Base-by-base conservation (phyloP, 2,329 filamentous ascomycete species). In the Monilinia fructicola region DNA sequence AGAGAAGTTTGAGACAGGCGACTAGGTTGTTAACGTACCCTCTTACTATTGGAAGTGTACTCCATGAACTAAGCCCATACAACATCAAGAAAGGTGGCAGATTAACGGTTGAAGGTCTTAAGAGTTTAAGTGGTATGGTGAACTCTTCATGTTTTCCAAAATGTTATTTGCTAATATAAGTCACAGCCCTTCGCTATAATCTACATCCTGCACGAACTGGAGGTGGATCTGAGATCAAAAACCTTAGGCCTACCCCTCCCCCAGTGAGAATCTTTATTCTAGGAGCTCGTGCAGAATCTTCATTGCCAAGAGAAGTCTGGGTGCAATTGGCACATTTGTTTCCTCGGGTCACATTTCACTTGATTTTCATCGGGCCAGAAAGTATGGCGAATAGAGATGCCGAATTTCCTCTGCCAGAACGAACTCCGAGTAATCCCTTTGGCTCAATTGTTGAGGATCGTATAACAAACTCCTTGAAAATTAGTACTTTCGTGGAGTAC, bases 401-500 rank as follows among this genome's bases (percentile, higher is more conserved):
- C 67, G 95, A 99, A 77, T 96, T 96, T 76, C 95, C 95, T 0
- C 84, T 98, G 1, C 95, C 96, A 1, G 86, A 91, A 72, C 88
- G 93, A 66, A 97, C 92, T 1, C 82, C 93, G 0, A 81, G 82
- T 12, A 99, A 99, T 76, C 95, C 95, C 0, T 99, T 93, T 73
- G 95, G 95, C 53, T 92, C 91, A n/a, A 85, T 99, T 63, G 87
- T 97, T 18, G 96, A 99, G 79, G 94, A 96, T 78, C 88, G 94
- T 63, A 84, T 99, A 11, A 92, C 90, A 76, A 88, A 90, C 65
- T 89, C 90, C 71, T 88, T 98, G 87, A 99, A 99, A 82, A 96
- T 99, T 75, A 95, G 90, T 77, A 99, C 96, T 0, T 97, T 93
- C 75, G 94, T 98, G 62, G 95, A 99, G 73, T 97, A 99, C 81